These are phyloP conservation scores for Lyophyllum shimeji DNA, from an alignment of 768 basidiomycete genomes.

Conservation along the genomic window DNA sequence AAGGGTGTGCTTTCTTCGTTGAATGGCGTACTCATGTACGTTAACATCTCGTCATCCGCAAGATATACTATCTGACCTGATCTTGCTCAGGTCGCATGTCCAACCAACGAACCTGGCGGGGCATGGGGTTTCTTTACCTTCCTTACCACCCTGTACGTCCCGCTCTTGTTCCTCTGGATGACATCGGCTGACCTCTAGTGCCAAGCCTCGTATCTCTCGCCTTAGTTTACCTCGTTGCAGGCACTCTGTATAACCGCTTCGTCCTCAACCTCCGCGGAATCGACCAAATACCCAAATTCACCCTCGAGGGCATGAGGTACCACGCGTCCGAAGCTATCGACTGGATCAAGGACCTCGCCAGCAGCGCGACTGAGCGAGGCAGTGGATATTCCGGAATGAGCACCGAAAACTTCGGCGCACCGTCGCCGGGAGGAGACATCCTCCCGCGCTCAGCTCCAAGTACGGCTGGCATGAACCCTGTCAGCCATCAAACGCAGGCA, in stretches of 20 bases:
- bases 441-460: slow-evolving; percentile 6
- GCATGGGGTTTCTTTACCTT: slow-evolving; percentile 53
- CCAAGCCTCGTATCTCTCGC: slow-evolving; percentile 56
- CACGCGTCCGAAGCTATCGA: slow-evolving; percentile 43
- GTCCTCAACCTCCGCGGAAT: slow-evolving; percentile 70
- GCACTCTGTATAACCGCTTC: slow-evolving; percentile 77
- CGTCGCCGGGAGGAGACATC: neutral
- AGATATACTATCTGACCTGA: neutral
- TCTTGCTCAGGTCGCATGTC: slow-evolving; percentile 64
- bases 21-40: slow-evolving; percentile 84
- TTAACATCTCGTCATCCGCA: slow-evolving; percentile 5
- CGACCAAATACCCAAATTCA: slow-evolving; percentile 72
- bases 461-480: slow-evolving; percentile 27
- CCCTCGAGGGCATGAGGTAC: slow-evolving; percentile 49
- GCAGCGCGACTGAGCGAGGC: slow-evolving; percentile 21
- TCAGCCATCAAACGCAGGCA: slow-evolving; percentile 33
- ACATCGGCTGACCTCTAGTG: too few relatives aligned
- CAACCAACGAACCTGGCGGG: slow-evolving; percentile 56
- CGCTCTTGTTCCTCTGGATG: neutral
- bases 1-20: slow-evolving; percentile 74
- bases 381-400: slow-evolving; percentile 15
- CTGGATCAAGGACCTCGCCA: slow-evolving; percentile 40
- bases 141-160: slow-evolving; percentile 58
- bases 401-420: slow-evolving; percentile 1
- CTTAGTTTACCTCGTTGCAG: slow-evolving; percentile 64